Conservation (phyloP, 192 early-diverging fungal genomes). For the Umbelopsis isabellina region DNA sequence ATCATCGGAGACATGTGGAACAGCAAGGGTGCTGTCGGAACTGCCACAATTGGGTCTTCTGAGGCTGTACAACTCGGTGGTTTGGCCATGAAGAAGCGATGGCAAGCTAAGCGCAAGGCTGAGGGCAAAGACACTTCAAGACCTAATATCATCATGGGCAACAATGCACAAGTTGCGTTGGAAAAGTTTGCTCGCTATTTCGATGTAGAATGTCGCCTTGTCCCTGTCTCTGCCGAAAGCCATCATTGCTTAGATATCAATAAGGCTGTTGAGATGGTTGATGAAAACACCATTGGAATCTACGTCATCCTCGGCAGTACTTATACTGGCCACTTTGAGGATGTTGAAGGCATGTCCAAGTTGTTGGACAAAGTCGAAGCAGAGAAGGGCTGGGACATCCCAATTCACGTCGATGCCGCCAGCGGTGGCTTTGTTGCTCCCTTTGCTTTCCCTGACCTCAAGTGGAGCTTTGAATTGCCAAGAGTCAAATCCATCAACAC, state of each 20-base stretch:
- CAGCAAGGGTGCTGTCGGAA: slow-evolving; percentile 54
- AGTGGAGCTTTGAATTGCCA: slow-evolving; percentile 65
- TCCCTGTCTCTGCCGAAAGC: slow-evolving; percentile 58
- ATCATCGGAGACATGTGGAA: slow-evolving; percentile 76
- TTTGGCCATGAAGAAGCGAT: slow-evolving; percentile 69
- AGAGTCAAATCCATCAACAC: slow-evolving; percentile 70
- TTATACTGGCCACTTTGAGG: slow-evolving; percentile 74
- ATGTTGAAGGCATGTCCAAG: slow-evolving; percentile 53
- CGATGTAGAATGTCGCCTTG: slow-evolving; percentile 73
- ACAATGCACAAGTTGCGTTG: slow-evolving; percentile 71
- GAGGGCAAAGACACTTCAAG: slow-evolving; percentile 60
- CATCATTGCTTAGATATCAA: slow-evolving; percentile 55
- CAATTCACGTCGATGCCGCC: slow-evolving; percentile 75
- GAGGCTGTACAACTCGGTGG: slow-evolving; percentile 73
- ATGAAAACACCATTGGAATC: slow-evolving; percentile 78
- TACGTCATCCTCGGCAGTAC: slow-evolving; percentile 69
- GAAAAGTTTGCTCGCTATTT: slow-evolving; percentile 77
- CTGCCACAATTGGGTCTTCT: slow-evolving; percentile 64
- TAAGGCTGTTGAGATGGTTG: slow-evolving; percentile 55
- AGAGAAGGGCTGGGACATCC: slow-evolving; percentile 60
- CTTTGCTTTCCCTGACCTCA: slow-evolving; percentile 66
- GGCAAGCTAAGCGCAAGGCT: slow-evolving; percentile 55
- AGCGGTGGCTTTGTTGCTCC: slow-evolving; percentile 74
- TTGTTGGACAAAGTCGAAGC: slow-evolving; percentile 56
- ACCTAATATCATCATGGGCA: slow-evolving; percentile 67